These are phyloP conservation scores for Babesia gibsoni DNA, from an alignment of 169 alveolate species.

Conservation along the genomic window DNA sequence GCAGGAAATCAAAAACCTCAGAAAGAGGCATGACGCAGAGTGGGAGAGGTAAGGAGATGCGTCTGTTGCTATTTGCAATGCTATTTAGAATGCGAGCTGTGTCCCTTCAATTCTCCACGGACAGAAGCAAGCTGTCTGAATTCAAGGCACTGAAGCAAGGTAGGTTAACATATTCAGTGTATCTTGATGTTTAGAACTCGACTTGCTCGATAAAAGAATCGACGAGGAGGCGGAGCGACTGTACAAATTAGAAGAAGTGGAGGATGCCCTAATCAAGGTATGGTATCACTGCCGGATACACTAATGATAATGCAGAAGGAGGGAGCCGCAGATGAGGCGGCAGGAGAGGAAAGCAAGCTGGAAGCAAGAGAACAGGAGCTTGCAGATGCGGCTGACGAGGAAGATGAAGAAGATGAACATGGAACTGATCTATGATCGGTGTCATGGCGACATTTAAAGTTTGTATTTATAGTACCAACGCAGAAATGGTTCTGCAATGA, in stretches of 20 bases:
- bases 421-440: neutral
- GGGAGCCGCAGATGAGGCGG: constrained; percentile 49
- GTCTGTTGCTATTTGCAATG: too few species aligned
- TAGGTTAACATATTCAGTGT: neutral
- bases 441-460: too few species aligned
- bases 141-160: constrained; percentile 35
- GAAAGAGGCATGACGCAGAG: constrained; percentile 1
- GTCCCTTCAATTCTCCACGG: constrained; percentile 17
- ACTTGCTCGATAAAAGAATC: constrained; percentile 5
- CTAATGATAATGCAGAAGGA: neutral
- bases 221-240: constrained; percentile 17
- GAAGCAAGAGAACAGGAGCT: constrained; percentile 47
- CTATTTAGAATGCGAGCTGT: constrained; percentile 15
- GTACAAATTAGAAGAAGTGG: constrained; percentile 36
- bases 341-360: constrained; percentile 24
- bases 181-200: constrained; percentile 3
- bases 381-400: constrained; percentile 31
- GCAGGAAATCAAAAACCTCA: neutral
- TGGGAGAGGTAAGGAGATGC: constrained; percentile 8
- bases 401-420: constrained; percentile 1
- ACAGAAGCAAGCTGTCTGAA: neutral
- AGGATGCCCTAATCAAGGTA: constrained; percentile 35
- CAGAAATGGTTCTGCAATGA: too few species aligned
- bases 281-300: neutral
- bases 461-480: too few species aligned